Evolutionary conservation across 78 protist genomes (phyloP).

Genomic region (Dictyostelium capitatum): DNA sequence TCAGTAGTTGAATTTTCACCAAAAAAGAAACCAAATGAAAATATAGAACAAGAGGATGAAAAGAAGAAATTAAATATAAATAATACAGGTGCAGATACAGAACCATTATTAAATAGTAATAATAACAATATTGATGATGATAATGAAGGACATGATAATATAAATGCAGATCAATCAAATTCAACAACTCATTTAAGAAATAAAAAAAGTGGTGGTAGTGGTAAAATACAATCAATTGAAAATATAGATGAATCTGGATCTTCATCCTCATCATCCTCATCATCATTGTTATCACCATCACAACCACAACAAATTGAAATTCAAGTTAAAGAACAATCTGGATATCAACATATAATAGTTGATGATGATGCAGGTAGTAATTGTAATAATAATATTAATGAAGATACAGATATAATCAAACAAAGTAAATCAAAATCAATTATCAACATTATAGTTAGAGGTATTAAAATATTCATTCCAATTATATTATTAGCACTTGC

Average conservation of each 20-base stretch:
- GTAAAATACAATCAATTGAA: conserved; percentile 9
- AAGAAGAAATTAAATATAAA: neutral
- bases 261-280: neutral
- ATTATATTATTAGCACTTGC: conserved; percentile 41
- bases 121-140: neutral
- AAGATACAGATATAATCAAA: neutral
- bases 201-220: neutral
- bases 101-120: neutral
- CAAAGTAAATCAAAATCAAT: neutral
- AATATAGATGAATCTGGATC: conserved; percentile 18
- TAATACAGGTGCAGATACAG: neutral
- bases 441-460: neutral
- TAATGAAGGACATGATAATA: neutral
- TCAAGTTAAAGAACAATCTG: too few relatives aligned
- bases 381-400: neutral
- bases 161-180: neutral
- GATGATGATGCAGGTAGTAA: neutral
- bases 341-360: neutral
- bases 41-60: neutral
- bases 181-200: neutral
- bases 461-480: conserved; percentile 54
- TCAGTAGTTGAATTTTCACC: conserved; percentile 75
- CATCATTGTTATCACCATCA: too few relatives aligned
- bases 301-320: too few relatives aligned
- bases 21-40: neutral